Evolutionary conservation across 1,139 yeast genomes (phyloP), one percentile per base, ranked within the genome.

Genomic region (Pichia sp.): DNA sequence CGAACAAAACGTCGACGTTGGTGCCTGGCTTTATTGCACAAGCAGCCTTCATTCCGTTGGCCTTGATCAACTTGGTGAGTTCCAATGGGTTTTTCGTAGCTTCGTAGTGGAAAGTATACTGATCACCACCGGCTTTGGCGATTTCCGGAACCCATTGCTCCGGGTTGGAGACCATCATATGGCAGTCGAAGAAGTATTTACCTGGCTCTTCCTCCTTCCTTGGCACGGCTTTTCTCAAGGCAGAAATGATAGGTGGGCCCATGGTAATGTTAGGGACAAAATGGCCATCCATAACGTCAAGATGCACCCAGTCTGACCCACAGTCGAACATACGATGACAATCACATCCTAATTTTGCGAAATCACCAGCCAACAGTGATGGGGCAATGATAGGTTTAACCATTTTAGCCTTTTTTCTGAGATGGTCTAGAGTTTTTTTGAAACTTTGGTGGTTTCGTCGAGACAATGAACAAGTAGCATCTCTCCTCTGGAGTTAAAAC

Each of bases 221-320:
- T 48, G 98, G 97, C 50, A 91, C 81, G 41, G 82, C 82, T 59
- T 80, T 77, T 65, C 99, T 82, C 63, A 93, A 78, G 42, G 91
- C 83, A 55, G 82, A 74, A 54, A 93, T 90, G 51, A 93, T 82
- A 53, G 96, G 96, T 44, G 96, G 89, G 16, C 99, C 99, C 66
- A 93, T 76, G 5, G 97, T 84, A 62, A 93, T 85, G 73, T 95
- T 93, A 60, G 99, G 99, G 47, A 95, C 99, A 70, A 93, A 93
- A 71, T 93, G 93, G 51, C 99, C 98, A 69, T 93, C 99, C 99
- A 93, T 93, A 49, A 93, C 95, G 70, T 93, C 99, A 52, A 93
- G 83, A 70, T 93, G 99, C 58, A 95, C 82, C 99, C 99, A 93
- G 63, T 93, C 96, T 37, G 96, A 96, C 39, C 74, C 74, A 47